phyloP scores from a whole-genome alignment of 2,329 filamentous ascomycete species.

The Fusarium sacchari region DNA sequence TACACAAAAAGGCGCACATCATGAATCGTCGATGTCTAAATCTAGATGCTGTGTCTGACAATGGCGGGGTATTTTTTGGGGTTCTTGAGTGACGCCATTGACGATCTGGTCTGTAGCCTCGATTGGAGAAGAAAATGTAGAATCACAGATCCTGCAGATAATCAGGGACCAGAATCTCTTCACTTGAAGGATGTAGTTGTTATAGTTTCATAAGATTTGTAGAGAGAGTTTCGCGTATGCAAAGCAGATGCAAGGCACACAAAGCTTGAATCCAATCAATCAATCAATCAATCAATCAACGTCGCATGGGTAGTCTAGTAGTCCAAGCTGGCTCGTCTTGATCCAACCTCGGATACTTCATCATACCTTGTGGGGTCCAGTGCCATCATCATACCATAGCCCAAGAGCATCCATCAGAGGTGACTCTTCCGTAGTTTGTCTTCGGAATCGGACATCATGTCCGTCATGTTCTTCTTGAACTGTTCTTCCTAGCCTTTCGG shows the following conservation, averaged over 20 bases:
- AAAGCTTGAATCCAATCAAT: background rate
- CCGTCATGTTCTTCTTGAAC: background rate
- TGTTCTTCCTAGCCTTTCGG: conserved; percentile 9
- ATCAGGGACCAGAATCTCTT: background rate
- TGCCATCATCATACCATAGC: background rate
- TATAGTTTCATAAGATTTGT: background rate
- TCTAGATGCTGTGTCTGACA: background rate
- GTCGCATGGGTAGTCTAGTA: background rate
- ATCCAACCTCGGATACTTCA: background rate
- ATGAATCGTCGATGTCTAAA: conserved; percentile 25
- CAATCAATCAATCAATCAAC: background rate
- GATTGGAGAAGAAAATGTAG: conserved; percentile 10
- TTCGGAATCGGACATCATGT: conserved; percentile 14
- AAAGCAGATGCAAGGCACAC: background rate
- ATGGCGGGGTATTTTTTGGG: conserved; percentile 18
- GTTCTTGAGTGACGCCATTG: conserved; percentile 30
- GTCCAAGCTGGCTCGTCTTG: background rate
- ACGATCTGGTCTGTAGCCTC: conserved; percentile 22
- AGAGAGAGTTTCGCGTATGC: background rate
- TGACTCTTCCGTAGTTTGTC: background rate
- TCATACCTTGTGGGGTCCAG: background rate
- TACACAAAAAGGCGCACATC: background rate
- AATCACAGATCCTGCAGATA: conserved; percentile 14
- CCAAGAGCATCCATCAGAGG: background rate
- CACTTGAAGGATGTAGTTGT: background rate